Evolutionary conservation across 139 green algal species (phyloP), one percentile per base, ranked within the genome.

Genomic region (Tetratostichococcus sp.): DNA sequence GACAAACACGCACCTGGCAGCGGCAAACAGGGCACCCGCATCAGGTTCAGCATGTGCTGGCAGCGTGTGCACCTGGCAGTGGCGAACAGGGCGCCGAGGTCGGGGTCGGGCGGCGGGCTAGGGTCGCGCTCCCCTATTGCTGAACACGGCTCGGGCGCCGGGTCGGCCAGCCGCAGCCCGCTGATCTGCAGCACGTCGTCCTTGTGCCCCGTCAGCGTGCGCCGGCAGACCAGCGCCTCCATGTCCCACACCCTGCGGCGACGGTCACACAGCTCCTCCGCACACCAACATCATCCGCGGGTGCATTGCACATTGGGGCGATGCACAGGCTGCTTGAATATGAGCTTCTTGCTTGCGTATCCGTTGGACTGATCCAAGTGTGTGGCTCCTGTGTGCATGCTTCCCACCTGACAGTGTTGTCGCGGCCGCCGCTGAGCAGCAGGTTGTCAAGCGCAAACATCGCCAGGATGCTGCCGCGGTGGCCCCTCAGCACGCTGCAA

Each of bases 391-490:
- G n/a, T n/a, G n/a, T n/a, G n/a, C n/a, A n/a, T n/a, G 65, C 25
- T 25, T 35, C 26, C 65, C 6, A 69, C 65, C 65, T 69, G 42
- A 98, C 94, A 31, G 93, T 91, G 79, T 95, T 93, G 83, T 98
- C 94, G 0, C 94, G 69, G 5, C 86, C 90, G 21, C 93, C 93
- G 30, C 81, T 92, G 4, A 93, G 78, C 59, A 98, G 85, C 35
- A 94, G 77, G 23, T 74, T 76, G 8, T 82, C 85, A 1, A 92
- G 43, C 16, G 79, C 79, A 39, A 90, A 79, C 65, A 98, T 87
- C 35, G 87, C 88, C 71, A 98, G 84, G 42, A 98, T 88, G 72
- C 78, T 89, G 43, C 94, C 93, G 28, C 91, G 80, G 83, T 97
- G 93, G 1, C 83, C 85, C 6, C 80, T 35, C 43, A 90, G 58